phyloP scores from a whole-genome alignment of 2,329 filamentous ascomycete species.

The Curvularia eragrostidis region DNA sequence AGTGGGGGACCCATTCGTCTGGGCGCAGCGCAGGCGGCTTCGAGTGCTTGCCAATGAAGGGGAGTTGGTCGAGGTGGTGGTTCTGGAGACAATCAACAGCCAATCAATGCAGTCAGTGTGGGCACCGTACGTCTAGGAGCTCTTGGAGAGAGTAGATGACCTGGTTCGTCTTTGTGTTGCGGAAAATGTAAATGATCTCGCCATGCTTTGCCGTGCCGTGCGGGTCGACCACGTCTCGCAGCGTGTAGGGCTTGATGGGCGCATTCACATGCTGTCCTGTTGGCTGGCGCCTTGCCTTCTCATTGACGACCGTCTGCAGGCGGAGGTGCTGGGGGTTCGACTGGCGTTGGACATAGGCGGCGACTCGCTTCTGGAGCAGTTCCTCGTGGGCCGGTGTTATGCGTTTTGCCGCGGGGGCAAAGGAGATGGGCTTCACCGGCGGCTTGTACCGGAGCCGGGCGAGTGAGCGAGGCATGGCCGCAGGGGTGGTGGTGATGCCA shows the following conservation, averaged over 20 bases:
- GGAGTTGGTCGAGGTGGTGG: constrained; percentile 63
- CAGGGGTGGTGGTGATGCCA: constrained; percentile 16
- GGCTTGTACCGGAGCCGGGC: constrained; percentile 35
- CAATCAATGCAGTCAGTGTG: neutral
- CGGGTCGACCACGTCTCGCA: constrained; percentile 51
- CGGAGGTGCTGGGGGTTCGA: constrained; percentile 35
- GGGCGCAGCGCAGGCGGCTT: constrained; percentile 64
- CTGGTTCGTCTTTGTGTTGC: constrained; percentile 67
- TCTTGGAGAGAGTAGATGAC: constrained; percentile 68
- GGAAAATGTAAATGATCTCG: constrained; percentile 68
- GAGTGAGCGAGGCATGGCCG: constrained; percentile 42
- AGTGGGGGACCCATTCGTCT: constrained; percentile 69
- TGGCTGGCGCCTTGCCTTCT: constrained; percentile 30
- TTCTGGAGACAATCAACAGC: constrained; percentile 44
- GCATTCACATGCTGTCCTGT: constrained; percentile 23
- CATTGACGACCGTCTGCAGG: constrained; percentile 35
- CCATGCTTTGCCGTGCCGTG: constrained; percentile 52
- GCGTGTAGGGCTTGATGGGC: constrained; percentile 40
- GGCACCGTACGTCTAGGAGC: constrained; percentile 59
- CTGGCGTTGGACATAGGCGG: constrained; percentile 32
- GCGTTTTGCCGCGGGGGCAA: constrained; percentile 17
- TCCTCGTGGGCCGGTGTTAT: constrained; percentile 10
- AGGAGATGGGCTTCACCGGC: constrained; percentile 26
- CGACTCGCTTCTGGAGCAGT: constrained; percentile 13
- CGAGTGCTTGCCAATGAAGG: constrained; percentile 70